Evolutionary conservation across 2,329 filamentous ascomycete genomes (phyloP).

Genomic region (Chaetomiaceae sp.): DNA sequence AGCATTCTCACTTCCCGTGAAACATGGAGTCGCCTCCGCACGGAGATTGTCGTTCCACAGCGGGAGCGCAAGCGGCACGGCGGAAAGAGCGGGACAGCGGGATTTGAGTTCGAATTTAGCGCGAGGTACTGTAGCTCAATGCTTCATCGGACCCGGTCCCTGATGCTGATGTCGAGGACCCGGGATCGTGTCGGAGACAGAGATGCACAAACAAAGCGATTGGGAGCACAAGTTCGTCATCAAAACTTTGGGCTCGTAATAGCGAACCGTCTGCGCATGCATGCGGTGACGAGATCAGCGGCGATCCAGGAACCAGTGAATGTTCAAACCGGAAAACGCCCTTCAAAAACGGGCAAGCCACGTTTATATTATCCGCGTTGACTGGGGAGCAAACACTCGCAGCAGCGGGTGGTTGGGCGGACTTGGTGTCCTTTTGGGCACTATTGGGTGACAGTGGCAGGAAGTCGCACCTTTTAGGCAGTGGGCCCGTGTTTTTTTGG

Average conservation of each 20-base stretch:
- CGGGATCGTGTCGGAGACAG: background rate
- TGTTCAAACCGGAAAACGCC: background rate
- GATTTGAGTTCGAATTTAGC: constrained; percentile 5
- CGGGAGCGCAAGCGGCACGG: background rate
- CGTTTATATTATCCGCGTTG: background rate
- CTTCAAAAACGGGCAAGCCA: constrained; percentile 1
- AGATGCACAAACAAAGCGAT: background rate
- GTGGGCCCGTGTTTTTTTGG: background rate
- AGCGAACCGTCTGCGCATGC: background rate
- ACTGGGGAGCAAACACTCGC: background rate
- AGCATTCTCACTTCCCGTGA: too few species aligned
- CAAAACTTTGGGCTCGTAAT: background rate
- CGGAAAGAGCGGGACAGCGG: constrained; percentile 5
- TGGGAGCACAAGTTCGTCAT: background rate
- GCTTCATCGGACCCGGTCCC: background rate
- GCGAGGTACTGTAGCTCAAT: background rate
- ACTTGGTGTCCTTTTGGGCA: constrained; percentile 1
- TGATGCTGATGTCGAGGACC: constrained; percentile 3
- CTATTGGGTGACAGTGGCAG: constrained; percentile 18
- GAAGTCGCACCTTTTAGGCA: constrained; percentile 4
- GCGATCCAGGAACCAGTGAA: too few species aligned
- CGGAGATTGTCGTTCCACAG: constrained; percentile 2
- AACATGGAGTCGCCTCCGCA: background rate
- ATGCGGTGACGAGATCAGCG: too few species aligned
- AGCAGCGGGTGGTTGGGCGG: constrained; percentile 4